Conservation (phyloP, 1,284 basidiomycete species). For the Rhodotorula sp. region DNA sequence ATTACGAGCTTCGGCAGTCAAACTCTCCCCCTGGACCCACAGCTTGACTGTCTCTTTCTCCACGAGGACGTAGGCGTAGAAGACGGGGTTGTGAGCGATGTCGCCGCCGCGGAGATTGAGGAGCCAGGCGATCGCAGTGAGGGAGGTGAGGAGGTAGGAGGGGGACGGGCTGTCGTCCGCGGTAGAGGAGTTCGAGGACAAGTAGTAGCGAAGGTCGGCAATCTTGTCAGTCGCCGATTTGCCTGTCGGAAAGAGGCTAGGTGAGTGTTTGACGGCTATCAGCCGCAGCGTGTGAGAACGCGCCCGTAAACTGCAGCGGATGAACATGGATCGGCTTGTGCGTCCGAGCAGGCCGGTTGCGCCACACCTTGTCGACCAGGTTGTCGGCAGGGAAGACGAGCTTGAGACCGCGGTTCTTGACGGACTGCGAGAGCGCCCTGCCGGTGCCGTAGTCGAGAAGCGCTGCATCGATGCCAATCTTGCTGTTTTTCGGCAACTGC, state of each 20-base stretch:
- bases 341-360: conserved; percentile 66
- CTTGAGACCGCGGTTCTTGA: conserved; percentile 48
- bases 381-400: conserved; percentile 62
- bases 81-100: conserved; percentile 83
- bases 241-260: conserved; percentile 45
- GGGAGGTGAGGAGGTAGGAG: conserved; percentile 50
- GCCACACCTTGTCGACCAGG: conserved; percentile 81
- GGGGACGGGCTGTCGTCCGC: conserved; percentile 48
- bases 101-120: conserved; percentile 80
- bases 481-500: conserved; percentile 52
- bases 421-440: not conserved
- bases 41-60: conserved; percentile 39
- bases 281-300: not conserved
- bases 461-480: conserved; percentile 76
- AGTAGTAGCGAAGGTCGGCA: conserved; percentile 60
- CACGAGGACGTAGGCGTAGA: conserved; percentile 78
- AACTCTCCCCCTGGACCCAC: conserved; percentile 59
- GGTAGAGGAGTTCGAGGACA: conserved; percentile 61
- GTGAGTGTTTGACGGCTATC: too few species aligned
- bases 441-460: conserved; percentile 54
- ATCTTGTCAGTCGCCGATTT: conserved; percentile 68
- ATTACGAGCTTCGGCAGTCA: conserved; percentile 57
- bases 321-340: conserved; percentile 67
- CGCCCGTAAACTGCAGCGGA: conserved; percentile 63
- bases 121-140: conserved; percentile 63